Evolutionary conservation across 305 asterid genomes (phyloP), one percentile per base, ranked within the genome.

Genomic region (Salvia sclarea): DNA sequence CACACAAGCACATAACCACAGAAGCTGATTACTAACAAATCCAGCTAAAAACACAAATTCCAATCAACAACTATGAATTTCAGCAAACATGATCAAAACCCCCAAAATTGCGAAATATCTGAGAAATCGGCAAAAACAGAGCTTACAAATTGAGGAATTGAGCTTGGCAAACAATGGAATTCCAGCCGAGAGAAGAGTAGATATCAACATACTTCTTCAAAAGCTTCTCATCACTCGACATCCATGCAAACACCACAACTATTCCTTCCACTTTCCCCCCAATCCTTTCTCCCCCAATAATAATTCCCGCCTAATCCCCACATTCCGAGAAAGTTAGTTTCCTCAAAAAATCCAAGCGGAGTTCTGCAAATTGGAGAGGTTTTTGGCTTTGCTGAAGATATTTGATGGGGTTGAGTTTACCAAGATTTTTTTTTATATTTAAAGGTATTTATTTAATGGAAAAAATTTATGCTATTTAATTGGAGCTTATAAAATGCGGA

Each of bases 251-350:
- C 17, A 89, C 80, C 82, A 91, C 97, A 20, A 94, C 97, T 43
- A 86, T 84, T 8, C 99, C 99, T 77, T 88, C 94, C 58, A 79
- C 88, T 74, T 83, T 80, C 14, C 81, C 88, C 45, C 80, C 80
- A 61, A 61, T 84, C 92, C 72, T 80, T 88, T 75, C 91, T 89
- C 60, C 88, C 92, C 98, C 99, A 94, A 62, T 89, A 89, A 50
- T 81, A 70, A 56, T 81, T 89, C 12, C 97, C 96, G 10, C 98
- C 95, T 14, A 85, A 89, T 54, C 97, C 96, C 99, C 98, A 94
- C 99, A 94, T 93, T 56, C 66, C 24, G 12, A n/a, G 52, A 35
- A 16, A 54, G 61, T 6, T 8, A 31, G 38, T 13, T 66, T 50
- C 56, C 14, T 31, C 10, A 21, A 38, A 30, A 54, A 70, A 17